Percentiles rank a stretch among this genome's conserved stretches.
Conservation (phyloP, 345 rosid species). For the Cardiospermum halicacabum region DNA sequence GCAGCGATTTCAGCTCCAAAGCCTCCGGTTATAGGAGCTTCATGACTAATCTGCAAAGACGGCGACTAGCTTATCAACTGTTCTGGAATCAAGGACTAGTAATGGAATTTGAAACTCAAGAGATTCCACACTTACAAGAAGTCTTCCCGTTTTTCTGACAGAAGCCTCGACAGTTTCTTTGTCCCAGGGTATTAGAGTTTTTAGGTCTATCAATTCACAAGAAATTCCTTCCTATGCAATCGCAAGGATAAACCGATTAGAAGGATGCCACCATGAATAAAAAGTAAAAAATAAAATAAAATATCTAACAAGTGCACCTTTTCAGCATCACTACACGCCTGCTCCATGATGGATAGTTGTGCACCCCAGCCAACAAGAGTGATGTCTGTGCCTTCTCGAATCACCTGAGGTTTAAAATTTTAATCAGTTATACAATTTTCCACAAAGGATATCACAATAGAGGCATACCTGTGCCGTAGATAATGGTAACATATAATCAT, state of each 20-base stretch:
- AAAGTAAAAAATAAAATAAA: no score
- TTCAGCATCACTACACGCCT: conserved; percentile 77
- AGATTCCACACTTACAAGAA: conserved; percentile 49
- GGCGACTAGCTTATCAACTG: conserved; percentile 6
- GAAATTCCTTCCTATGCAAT: conserved; percentile 77
- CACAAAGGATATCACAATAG: not conserved
- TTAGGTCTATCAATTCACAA: conserved; percentile 83
- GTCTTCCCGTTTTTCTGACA: conserved; percentile 78
- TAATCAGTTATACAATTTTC: conserved; percentile 12
- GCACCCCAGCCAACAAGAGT: conserved; percentile 97
- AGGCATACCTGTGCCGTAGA: conserved; percentile 76
- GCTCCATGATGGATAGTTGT: conserved; percentile 79
- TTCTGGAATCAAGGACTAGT: not conserved
- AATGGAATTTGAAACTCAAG: not conserved
- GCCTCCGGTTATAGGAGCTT: conserved; percentile 92
- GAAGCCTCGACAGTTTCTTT: conserved; percentile 85
- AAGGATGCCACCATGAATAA: not conserved
- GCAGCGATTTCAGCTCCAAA: conserved; percentile 92
- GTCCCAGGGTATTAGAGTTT: conserved; percentile 87
- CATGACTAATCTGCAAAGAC: conserved; percentile 71
- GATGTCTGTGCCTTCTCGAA: conserved; percentile 78
- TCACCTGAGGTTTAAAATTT: conserved; percentile 46
- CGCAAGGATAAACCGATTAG: not conserved
- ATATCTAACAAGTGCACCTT: no score
- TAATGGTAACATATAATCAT: conserved; percentile 84